phyloP scores from a whole-genome alignment of 1,284 basidiomycete genomes.

The Melanopsichium pennsylvanicum region DNA sequence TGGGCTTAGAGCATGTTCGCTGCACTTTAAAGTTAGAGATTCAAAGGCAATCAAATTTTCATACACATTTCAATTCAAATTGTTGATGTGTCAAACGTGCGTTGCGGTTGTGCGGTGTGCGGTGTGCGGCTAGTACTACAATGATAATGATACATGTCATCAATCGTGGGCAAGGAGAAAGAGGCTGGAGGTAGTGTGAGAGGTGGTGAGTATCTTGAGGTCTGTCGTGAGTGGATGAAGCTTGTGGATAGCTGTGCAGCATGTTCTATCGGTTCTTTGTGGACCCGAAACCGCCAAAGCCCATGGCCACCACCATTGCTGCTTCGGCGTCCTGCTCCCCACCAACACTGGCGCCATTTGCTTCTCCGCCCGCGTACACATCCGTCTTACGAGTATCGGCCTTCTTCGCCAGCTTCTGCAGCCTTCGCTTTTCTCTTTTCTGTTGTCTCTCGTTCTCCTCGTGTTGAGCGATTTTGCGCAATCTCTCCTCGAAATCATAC shows the following conservation, averaged over 20 bases:
- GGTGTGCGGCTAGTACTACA: conserved; percentile 1
- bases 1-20: conserved; percentile 28
- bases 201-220: too few species aligned
- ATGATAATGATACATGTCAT: conserved; percentile 3
- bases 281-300: conserved; percentile 87
- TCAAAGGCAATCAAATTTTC: not conserved
- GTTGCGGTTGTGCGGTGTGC: too few species aligned
- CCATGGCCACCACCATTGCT: conserved; percentile 86
- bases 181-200: not conserved
- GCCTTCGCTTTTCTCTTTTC: conserved; percentile 76
- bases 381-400: too few species aligned
- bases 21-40: not conserved
- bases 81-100: too few species aligned
- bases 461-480: conserved; percentile 80
- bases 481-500: conserved; percentile 89
- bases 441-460: conserved; percentile 68
- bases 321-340: conserved; percentile 60
- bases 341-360: too few species aligned
- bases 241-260: not conserved
- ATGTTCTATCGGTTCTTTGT: conserved; percentile 69
- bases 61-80: not conserved
- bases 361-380: conserved; percentile 1
- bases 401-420: conserved; percentile 72
- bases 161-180: not conserved
- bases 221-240: too few species aligned